Conservation (phyloP, 352 stramenopile species). For the Phytopythium kandeliae region DNA sequence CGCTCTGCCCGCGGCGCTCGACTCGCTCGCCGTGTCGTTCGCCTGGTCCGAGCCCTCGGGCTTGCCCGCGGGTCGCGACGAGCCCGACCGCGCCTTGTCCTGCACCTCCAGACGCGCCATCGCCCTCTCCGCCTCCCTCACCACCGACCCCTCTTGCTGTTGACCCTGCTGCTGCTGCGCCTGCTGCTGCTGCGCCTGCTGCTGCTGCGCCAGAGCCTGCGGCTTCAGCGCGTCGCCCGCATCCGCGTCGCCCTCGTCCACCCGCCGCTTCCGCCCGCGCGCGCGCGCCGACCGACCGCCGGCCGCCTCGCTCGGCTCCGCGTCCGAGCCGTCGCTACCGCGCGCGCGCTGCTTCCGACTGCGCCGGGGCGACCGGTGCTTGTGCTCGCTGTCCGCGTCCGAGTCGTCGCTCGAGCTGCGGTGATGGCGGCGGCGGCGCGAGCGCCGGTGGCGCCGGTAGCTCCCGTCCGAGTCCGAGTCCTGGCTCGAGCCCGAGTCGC, state of each 20-base stretch:
- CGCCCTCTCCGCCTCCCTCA: conserved; percentile 24
- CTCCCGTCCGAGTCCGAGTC: conserved; percentile 43
- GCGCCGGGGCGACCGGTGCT: conserved; percentile 24
- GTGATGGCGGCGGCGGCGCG: conserved; percentile 32
- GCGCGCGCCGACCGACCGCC: conserved; percentile 26
- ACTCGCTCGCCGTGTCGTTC: conserved; percentile 1
- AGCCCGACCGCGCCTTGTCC: conserved; percentile 13
- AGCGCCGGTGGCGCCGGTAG: conserved; percentile 28
- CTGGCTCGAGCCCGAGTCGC: conserved; percentile 41
- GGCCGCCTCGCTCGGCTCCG: conserved; percentile 16
- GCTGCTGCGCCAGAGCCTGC: too few relatives aligned
- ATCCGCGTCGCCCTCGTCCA: background rate
- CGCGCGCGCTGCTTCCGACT: conserved; percentile 32
- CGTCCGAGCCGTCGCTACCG: conserved; percentile 20
- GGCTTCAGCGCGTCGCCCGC: background rate
- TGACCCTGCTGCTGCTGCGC: conserved; percentile 11
- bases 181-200: background rate
- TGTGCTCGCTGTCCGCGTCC: conserved; percentile 45
- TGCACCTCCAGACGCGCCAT: conserved; percentile 32
- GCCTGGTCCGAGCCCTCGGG: conserved; percentile 15
- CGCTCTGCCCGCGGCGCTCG: background rate
- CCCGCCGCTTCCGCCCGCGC: conserved; percentile 9
- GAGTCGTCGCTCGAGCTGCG: conserved; percentile 54
- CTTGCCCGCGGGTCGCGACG: too few relatives aligned
- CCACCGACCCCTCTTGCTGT: conserved; percentile 14